Evolutionary conservation across 2,329 filamentous ascomycete genomes (phyloP), one percentile per base, ranked within the genome.

Genomic region (Epichloe glyceriae): DNA sequence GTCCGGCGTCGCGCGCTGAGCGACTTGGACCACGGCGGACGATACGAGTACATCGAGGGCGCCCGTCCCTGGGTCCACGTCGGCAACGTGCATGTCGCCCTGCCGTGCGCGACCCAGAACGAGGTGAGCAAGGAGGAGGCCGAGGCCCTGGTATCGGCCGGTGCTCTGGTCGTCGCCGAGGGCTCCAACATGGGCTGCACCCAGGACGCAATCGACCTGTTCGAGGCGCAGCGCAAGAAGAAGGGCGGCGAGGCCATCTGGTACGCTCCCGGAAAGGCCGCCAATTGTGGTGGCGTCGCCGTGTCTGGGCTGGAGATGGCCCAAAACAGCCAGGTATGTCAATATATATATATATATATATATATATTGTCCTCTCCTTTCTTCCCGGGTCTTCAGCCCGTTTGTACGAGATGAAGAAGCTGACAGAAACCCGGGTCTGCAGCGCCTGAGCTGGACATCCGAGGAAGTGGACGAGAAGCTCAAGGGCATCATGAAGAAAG

Each of bases 101-200:
- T 97, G 52, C 93, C 93, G 49, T 90, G 80, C 63, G 93, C 93
- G 40, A 97, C 93, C 54, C 90, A 98, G 78, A 98, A 98, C 76
- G 93, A 98, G 74, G 88, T 98, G 64, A 89, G 80, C 64, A 82
- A 83, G 66, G 88, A 93, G 62, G 93, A 98, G 76, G 93, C 90
- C 49, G 75, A 88, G 73, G 82, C 79, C 17, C 80, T 97, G 43
- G 80, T 96, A 53, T 77, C 77, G 47, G 79, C 78, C 53, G 91
- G 91, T 59, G 79, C 78, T 64, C 81, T 84, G 67, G 94, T 88
- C 75, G 84, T 97, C 58, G 93, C 93, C 52, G 93, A 98, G 74
- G 93, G 93, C 52, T 93, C 86, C 72, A 97, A 97, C 82, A 97
- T 98, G 93, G 93, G 93, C 57, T 96, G 89, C 78, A 96, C 90